Base-by-base conservation (phyloP, 2,329 filamentous ascomycete species). In the Exserohilum turcica region DNA sequence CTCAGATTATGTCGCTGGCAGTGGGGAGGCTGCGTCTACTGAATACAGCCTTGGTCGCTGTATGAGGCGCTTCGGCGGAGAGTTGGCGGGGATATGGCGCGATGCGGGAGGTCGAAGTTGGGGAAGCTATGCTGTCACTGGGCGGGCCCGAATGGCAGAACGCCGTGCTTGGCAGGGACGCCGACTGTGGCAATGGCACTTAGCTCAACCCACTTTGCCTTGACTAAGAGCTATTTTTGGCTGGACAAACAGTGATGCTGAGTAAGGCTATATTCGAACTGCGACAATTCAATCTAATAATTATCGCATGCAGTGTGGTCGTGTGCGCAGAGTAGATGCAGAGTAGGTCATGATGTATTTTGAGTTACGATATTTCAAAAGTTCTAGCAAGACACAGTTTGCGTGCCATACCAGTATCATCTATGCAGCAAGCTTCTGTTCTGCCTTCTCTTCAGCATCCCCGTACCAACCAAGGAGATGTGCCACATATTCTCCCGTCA, bases 401-500 rank as follows among this genome's bases (percentile, higher is more conserved):
- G 10, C 7, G n/a, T 33, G 10, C 6, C 3, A 33, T 15, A 3
- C 2, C 6, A 8, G 28, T n/a, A 33, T 9, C 18, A 21, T 10
- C 24, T 40, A 40, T 9, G 12, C 33, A 21, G 35, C n/a, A 21
- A 38, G 18, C 4, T 2, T 48, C 15, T 27, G 38, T 7, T 38
- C 32, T 29, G 43, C 5, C n/a, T 15, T 32, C 47, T 43, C 33
- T 33, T 63, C 59, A 27, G 52, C 52, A 3, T 66, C 48, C 0
- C 60, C 61, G 27, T 71, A 68, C 54, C 60, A 63, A 8, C 66
- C 66, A 8, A 66, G 29, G 4, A 65, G 57, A 31, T 68, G 66
- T 2, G 64, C 62, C 6, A 66, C 28, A 67, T 86, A 87, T 54
- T 87, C 84, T 10, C 78, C 79, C 31, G 79, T 64, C 56, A 86